These are phyloP conservation scores for Leccinum subrobustum DNA, from an alignment of 1,284 basidiomycete species.

Conservation along the genomic window DNA sequence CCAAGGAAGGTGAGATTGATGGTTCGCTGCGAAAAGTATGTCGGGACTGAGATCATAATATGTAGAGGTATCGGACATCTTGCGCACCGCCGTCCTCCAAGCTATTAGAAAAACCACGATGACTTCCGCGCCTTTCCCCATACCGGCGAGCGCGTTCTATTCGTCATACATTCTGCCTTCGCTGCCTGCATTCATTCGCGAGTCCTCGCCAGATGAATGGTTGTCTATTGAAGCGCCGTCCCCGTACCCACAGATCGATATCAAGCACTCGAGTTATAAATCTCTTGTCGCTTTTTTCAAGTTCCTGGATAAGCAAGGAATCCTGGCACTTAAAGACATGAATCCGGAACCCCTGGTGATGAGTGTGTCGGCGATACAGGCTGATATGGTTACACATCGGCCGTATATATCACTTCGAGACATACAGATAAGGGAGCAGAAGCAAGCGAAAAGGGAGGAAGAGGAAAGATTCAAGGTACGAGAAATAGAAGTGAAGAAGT, in stretches of 20 bases:
- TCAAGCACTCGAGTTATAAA: slow-evolving; percentile 76
- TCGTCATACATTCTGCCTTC: slow-evolving; percentile 75
- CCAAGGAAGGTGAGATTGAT: slow-evolving; percentile 25
- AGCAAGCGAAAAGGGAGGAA: slow-evolving; percentile 46
- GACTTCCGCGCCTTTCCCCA: slow-evolving; percentile 60
- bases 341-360: slow-evolving; percentile 66
- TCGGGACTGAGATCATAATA: slow-evolving; percentile 5
- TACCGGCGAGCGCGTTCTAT: slow-evolving; percentile 76
- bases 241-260: slow-evolving; percentile 46
- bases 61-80: slow-evolving; percentile 62
- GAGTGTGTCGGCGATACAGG: slow-evolving; percentile 61
- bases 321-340: slow-evolving; percentile 72
- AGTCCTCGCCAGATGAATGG: slow-evolving; percentile 6
- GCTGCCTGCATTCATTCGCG: slow-evolving; percentile 52
- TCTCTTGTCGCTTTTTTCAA: slow-evolving; percentile 81
- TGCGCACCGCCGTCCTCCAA: slow-evolving; percentile 73
- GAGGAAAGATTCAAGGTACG: slow-evolving; percentile 43
- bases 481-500: slow-evolving; percentile 58
- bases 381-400: slow-evolving; percentile 51
- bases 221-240: slow-evolving; percentile 28
- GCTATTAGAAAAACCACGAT: slow-evolving; percentile 50
- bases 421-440: slow-evolving; percentile 55
- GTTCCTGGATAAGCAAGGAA: slow-evolving; percentile 63
- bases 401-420: slow-evolving; percentile 63
- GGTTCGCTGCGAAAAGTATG: slow-evolving; percentile 3